Evolutionary conservation across 2,329 filamentous ascomycete species (phyloP).

Genomic region (Colletotrichum spinosum): DNA sequence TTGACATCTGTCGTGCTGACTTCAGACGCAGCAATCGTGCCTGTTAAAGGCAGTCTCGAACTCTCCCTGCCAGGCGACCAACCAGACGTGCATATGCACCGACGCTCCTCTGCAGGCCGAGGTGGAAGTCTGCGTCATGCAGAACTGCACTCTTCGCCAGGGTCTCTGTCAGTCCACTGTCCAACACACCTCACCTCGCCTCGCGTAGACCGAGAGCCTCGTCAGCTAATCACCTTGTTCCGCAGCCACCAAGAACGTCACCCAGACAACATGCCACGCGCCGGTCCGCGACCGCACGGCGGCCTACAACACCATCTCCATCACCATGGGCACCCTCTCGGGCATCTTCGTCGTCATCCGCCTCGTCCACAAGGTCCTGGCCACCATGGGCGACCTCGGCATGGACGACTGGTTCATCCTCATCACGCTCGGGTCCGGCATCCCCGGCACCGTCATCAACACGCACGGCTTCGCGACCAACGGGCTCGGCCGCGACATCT

Average conservation of each 20-base stretch:
- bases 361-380: conserved; percentile 50
- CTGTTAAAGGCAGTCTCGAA: conserved; percentile 40
- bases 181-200: too few species aligned
- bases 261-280: conserved; percentile 43
- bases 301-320: conserved; percentile 48
- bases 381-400: conserved; percentile 48
- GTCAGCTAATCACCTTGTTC: conserved; percentile 10
- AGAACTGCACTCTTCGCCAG: conserved; percentile 46
- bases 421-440: conserved; percentile 41
- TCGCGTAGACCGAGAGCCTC: background rate
- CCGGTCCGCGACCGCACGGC: conserved; percentile 46
- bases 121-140: conserved; percentile 44
- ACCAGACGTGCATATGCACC: conserved; percentile 48
- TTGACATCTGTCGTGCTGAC: background rate
- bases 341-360: conserved; percentile 56
- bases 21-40: conserved; percentile 41
- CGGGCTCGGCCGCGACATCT: conserved; percentile 63
- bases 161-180: conserved; percentile 45
- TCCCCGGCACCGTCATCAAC: conserved; percentile 47
- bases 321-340: conserved; percentile 49
- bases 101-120: conserved; percentile 41
- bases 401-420: conserved; percentile 53
- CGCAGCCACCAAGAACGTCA: conserved; percentile 37
- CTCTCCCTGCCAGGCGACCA: conserved; percentile 43
- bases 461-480: conserved; percentile 47